These are phyloP conservation scores for Metschnikowia dekortorum DNA, from an alignment of 805 yeast species.

Conservation along the genomic window DNA sequence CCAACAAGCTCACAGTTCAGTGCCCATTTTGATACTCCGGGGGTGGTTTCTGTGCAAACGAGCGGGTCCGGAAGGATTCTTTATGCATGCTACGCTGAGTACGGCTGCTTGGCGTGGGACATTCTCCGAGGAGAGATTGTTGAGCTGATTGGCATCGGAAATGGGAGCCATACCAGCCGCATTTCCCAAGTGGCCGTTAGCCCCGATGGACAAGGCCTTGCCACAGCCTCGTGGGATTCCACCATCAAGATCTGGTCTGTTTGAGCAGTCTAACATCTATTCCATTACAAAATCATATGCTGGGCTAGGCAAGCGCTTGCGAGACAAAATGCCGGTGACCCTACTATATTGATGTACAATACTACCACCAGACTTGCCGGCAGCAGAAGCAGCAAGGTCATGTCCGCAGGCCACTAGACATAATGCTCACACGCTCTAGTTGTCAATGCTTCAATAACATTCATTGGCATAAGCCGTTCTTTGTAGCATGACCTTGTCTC, in stretches of 20 bases:
- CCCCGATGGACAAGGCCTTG: slow-evolving; percentile 71
- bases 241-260: slow-evolving; percentile 63
- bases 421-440: not conserved
- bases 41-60: slow-evolving; percentile 68
- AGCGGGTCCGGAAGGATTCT: slow-evolving; percentile 70
- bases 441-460: slow-evolving; percentile 2
- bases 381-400: not conserved
- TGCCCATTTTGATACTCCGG: slow-evolving; percentile 52
- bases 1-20: slow-evolving; percentile 17
- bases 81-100: slow-evolving; percentile 72
- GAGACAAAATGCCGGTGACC: not conserved
- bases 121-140: slow-evolving; percentile 58
- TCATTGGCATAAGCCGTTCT: not conserved
- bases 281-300: too few species aligned
- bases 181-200: slow-evolving; percentile 62
- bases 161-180: slow-evolving; percentile 47
- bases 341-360: not conserved
- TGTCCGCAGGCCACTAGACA: not conserved
- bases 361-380: not conserved
- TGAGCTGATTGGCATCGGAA: slow-evolving; percentile 54
- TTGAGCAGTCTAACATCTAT: not conserved
- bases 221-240: slow-evolving; percentile 79
- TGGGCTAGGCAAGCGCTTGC: not conserved
- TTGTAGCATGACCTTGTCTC: not conserved
- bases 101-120: slow-evolving; percentile 78